Base-by-base conservation (phyloP, 2,329 filamentous ascomycete genomes). In the Venturia oleaginea region DNA sequence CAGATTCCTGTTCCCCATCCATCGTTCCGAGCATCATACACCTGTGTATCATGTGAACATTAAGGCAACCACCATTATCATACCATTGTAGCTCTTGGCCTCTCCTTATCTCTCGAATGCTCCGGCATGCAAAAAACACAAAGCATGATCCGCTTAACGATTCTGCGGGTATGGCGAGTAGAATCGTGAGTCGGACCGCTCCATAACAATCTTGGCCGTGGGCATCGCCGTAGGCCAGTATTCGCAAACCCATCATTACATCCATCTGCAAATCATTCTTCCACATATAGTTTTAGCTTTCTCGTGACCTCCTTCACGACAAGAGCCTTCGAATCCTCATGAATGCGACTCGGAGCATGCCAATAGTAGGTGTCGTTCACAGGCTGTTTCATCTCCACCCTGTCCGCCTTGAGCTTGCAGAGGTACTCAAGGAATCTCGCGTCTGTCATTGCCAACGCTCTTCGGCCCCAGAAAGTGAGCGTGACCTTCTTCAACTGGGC, bases 391-490 rank as follows among this genome's bases (percentile, higher is more conserved):
- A 76, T 73, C 42, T 67, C 60, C 5, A 80, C 71, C 22, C 76
- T 70, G 64, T 81, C 76, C 2, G 76, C 77, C 66, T 77, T 77
- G 67, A 82, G 72, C 38, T 75, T 70, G 65, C 74, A 75, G 19
- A 82, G 70, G 64, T 77, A 76, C 64, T 76, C 73, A 46, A 81
- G 68, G 64, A 82, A 81, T 57, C 74, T 75, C 64, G 72, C 68
- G 64, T 80, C 79, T 2, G 69, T 70, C 40, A 70, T 68, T 22
- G 64, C 61, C 10, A 79, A 61, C 17, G 68, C 61, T 24, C 71
- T 71, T 11, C 79, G 75, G 51, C 80, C 80, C 51, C 71, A 69
- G 65, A 81, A 81, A 17, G 71, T 69, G 22, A 82, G 66, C 6
- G 71, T 72, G 17, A 82, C 65, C 30, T 72, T 76, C 30, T 77